These are phyloP conservation scores for Aspergillus awamori DNA, from an alignment of 2,329 filamentous ascomycete species.

Conservation along the genomic window DNA sequence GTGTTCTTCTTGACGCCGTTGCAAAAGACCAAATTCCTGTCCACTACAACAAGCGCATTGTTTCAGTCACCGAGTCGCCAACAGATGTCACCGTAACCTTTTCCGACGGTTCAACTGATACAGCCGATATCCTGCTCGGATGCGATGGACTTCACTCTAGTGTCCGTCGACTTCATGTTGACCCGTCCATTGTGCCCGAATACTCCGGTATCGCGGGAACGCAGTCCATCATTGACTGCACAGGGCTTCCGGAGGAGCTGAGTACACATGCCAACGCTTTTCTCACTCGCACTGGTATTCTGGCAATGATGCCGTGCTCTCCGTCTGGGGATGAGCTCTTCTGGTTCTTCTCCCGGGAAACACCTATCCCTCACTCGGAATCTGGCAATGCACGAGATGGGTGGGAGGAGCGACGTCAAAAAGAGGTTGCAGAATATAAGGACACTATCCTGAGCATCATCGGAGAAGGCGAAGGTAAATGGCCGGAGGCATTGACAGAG, in stretches of 20 bases:
- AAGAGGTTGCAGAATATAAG: constrained; percentile 32
- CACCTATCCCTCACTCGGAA: constrained; percentile 23
- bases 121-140: constrained; percentile 31
- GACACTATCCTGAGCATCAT: constrained; percentile 13
- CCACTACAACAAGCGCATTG: constrained; percentile 1
- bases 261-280: constrained; percentile 8
- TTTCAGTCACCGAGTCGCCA: constrained; percentile 25
- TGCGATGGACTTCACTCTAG: constrained; percentile 46
- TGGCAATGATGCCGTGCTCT: constrained; percentile 29
- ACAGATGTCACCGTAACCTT: constrained; percentile 17
- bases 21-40: constrained; percentile 15
- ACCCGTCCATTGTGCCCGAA: constrained; percentile 29
- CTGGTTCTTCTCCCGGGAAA: constrained; percentile 35
- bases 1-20: constrained; percentile 25
- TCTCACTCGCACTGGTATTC: constrained; percentile 29
- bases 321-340: constrained; percentile 25
- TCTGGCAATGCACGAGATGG: constrained; percentile 28
- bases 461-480: not conserved
- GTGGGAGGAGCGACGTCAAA: constrained; percentile 31
- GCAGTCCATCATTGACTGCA: constrained; percentile 20
- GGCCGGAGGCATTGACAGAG: constrained; percentile 12
- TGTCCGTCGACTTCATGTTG: constrained; percentile 37
- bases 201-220: constrained; percentile 37
- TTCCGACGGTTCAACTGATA: constrained; percentile 20
- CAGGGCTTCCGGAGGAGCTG: not conserved